phyloP scores from a whole-genome alignment of 345 rosid genomes.

The Populus euphratica region DNA sequence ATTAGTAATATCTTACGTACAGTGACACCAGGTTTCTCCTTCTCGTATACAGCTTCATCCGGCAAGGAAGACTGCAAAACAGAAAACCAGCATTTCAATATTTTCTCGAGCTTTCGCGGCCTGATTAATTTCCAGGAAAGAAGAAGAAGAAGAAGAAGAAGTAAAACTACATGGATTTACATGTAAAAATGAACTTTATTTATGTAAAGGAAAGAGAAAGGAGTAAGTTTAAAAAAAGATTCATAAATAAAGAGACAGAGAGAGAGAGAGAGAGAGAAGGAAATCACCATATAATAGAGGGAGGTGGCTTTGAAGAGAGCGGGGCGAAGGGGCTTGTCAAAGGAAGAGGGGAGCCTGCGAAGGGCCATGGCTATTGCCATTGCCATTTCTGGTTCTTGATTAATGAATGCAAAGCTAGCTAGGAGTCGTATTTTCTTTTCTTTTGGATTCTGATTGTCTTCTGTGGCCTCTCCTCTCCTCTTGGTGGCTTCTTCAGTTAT shows the following conservation, averaged over 20 bases:
- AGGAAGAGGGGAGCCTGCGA: conserved; percentile 84
- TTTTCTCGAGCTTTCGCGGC: not conserved
- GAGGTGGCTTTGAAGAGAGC: conserved; percentile 54
- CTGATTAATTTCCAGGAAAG: too few species aligned
- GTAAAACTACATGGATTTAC: not conserved
- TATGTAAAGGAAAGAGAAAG: too few species aligned
- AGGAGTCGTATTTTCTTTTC: not conserved
- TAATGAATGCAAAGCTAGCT: conserved; percentile 20
- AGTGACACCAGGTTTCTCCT: conserved; percentile 62
- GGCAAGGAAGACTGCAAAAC: conserved; percentile 79
- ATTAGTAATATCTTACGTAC: conserved; percentile 32
- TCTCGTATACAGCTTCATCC: conserved; percentile 84
- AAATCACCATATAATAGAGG: conserved; percentile 55
- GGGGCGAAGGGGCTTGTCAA: conserved; percentile 75
- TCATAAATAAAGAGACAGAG: too few species aligned
- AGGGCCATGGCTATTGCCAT: conserved; percentile 91
- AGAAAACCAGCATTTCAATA: not conserved
- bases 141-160: not conserved
- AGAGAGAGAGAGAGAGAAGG: too few species aligned
- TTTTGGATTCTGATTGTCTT: not conserved
- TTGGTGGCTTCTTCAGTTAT: too few species aligned
- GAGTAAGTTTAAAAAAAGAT: not conserved
- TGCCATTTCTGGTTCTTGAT: conserved; percentile 28
- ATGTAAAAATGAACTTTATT: too few species aligned
- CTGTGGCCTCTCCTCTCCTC: too few species aligned